These are phyloP conservation scores for Candida montana DNA, from an alignment of 805 yeast species.

Conservation along the genomic window DNA sequence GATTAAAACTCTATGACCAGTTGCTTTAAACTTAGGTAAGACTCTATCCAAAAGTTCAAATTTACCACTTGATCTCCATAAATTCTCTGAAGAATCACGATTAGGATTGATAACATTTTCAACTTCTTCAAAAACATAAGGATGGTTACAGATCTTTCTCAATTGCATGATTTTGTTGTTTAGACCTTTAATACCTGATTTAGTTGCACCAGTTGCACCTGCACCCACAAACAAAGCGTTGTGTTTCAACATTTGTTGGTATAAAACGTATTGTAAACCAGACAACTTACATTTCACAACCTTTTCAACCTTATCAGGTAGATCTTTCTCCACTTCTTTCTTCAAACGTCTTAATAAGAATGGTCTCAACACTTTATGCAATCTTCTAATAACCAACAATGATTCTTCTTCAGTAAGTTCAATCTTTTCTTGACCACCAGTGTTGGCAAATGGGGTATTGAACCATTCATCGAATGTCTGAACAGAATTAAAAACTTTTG, in stretches of 20 bases:
- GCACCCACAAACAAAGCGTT: slow-evolving; percentile 65
- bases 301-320: slow-evolving; percentile 80
- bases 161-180: slow-evolving; percentile 83
- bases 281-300: slow-evolving; percentile 77
- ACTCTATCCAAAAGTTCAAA: slow-evolving; percentile 73
- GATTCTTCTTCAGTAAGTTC: slow-evolving; percentile 85
- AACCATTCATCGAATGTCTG: slow-evolving; percentile 89
- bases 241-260: slow-evolving; percentile 72
- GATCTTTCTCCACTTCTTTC: slow-evolving; percentile 81
- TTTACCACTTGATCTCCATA: slow-evolving; percentile 78
- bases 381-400: slow-evolving; percentile 72
- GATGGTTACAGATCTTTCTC: slow-evolving; percentile 82
- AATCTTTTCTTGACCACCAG: slow-evolving; percentile 76
- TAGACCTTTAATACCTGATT: slow-evolving; percentile 54
- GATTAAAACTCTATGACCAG: slow-evolving; percentile 75
- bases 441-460: slow-evolving; percentile 81
- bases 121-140: slow-evolving; percentile 80
- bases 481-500: slow-evolving; percentile 79
- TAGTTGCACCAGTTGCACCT: slow-evolving; percentile 42
- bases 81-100: slow-evolving; percentile 54
- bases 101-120: slow-evolving; percentile 65
- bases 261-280: slow-evolving; percentile 62
- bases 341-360: slow-evolving; percentile 78
- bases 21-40: slow-evolving; percentile 65
- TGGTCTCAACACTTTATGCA: slow-evolving; percentile 82